Evolutionary conservation across 306 rosid species (phyloP), one percentile per base, ranked within the genome.

Genomic region (Gleditsia sinensis): DNA sequence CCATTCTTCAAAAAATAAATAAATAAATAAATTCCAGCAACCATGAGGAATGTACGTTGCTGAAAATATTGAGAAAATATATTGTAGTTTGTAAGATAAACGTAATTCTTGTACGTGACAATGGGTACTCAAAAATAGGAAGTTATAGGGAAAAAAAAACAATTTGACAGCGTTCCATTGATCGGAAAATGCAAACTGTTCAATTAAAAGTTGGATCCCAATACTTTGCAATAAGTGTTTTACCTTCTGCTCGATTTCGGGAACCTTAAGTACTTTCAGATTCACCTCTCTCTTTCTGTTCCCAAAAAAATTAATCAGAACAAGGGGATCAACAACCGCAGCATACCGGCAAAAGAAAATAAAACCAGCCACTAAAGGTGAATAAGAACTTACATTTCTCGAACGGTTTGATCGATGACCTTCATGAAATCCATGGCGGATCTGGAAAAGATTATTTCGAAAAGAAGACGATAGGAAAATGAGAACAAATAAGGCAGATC

Each of bases 231-330:
- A 32, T 25, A 32, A 54, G 56, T 51, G 61, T 13, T 74, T 71
- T 72, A 95, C 99, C 99, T 95, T 95, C 88, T 95, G 99, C 70
- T 95, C 99, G 83, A 92, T 92, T 86, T 95, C 99, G 0, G 99
- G 99, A 81, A 95, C 97, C 89, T 95, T 95, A 71, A 95, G 86
- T 24, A 95, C 99, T 86, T 95, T 95, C 82, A 95, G 83, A 87
- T 95, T 95, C 77, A 95, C 99, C 87, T 95, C 99, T 84, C 99
- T 92, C 87, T 95, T 92, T 88, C 99, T 95, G 88, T 79, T 57
- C 68, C 71, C 80, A 21, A 25, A 53, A 21, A 25, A 53, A 46
- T 12, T 65, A 81, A 88, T 36, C 57, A 69, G 16, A 46, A 59
- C 46, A 37, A 16, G 23, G 24, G n/a, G 68, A 75, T 59, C 53